Conservation (phyloP, 176 grass and related monocot genomes). For the Carex littledalei region DNA sequence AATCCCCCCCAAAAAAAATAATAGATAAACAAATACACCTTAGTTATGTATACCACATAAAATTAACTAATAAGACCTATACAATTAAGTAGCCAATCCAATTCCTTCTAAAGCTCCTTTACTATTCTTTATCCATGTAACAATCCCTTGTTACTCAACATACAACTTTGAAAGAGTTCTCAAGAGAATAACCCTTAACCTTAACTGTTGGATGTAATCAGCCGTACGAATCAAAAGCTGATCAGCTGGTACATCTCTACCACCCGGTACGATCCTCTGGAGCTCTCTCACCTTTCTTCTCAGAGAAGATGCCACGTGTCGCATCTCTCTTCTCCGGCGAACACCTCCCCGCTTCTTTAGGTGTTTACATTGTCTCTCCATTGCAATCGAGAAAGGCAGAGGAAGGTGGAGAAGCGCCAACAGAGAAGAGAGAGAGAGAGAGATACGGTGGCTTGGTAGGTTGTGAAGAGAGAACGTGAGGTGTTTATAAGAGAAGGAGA, state of each 20-base stretch:
- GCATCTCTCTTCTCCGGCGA: constrained; percentile 16
- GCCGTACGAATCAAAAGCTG: constrained; percentile 60
- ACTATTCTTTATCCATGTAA: constrained; percentile 21
- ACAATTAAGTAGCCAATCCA: neutral
- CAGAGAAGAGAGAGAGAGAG: neutral
- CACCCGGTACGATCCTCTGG: constrained; percentile 68
- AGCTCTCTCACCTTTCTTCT: constrained; percentile 69
- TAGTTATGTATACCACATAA: constrained; percentile 13
- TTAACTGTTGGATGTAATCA: constrained; percentile 64
- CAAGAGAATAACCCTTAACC: constrained; percentile 54
- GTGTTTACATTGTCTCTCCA: constrained; percentile 20
- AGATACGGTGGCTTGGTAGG: neutral
- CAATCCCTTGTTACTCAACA: constrained; percentile 6
- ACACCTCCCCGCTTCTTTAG: neutral
- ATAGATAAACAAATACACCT: constrained; percentile 26
- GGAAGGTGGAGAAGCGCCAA: neutral
- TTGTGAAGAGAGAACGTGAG: constrained; percentile 3
- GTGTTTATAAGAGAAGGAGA: constrained; percentile 21
- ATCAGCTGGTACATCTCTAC: constrained; percentile 38
- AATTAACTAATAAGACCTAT: constrained; percentile 23
- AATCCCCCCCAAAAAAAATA: neutral
- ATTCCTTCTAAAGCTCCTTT: constrained; percentile 1
- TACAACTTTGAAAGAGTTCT: constrained; percentile 52
- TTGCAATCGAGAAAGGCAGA: neutral
- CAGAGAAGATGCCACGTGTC: constrained; percentile 11